Evolutionary conservation across 345 rosid species (phyloP), one percentile per base, ranked within the genome.

Genomic region (Orychophragmus violaceus): DNA sequence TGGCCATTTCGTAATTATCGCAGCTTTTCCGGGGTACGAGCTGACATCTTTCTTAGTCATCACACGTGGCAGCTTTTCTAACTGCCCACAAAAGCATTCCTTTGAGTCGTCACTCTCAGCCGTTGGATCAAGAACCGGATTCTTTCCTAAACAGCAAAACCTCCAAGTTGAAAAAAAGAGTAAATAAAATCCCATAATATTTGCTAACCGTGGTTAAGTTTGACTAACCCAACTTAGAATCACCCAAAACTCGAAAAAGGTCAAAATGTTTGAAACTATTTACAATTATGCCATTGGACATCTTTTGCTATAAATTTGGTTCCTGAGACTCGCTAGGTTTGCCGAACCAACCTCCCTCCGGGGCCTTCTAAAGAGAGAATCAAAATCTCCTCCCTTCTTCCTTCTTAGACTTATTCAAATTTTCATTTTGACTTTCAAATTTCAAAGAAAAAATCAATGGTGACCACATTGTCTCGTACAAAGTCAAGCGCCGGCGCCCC

Each of bases 301-400:
- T n/a, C 24, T 51, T 46, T 33, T 51, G 50, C 21, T 73, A 73
- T 73, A 73, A 73, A 73, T 73, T 53, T 1, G 42, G 62, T 52
- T 59, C 42, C 62, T 41, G 72, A 73, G 62, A 66, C 72, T 73
- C 72, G 7, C 68, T 59, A 73, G 72, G 77, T 73, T 73, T 73
- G 77, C 77, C 68, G 68, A 66, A 73, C 72, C 72, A 73, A 73
- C 58, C 46, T 66, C 57, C 41, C 77, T 51, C 52, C 44, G 56
- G 49, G 58, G 6, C 68, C 24, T 44, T 60, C 33, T 66, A 1
- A 13, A 63, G 19, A 41, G 46, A 41, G 44, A 10, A 2, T 2
- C 21, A 41, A 41, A 41, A 2, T 10, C 46, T 41, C 21, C n/a
- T n/a, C n/a, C n/a, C n/a, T 41, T 16, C 46, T 6, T 27, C 46